Conservation (phyloP, 495 filamentous ascomycete species). For the Aspergillus bertholletiae region DNA sequence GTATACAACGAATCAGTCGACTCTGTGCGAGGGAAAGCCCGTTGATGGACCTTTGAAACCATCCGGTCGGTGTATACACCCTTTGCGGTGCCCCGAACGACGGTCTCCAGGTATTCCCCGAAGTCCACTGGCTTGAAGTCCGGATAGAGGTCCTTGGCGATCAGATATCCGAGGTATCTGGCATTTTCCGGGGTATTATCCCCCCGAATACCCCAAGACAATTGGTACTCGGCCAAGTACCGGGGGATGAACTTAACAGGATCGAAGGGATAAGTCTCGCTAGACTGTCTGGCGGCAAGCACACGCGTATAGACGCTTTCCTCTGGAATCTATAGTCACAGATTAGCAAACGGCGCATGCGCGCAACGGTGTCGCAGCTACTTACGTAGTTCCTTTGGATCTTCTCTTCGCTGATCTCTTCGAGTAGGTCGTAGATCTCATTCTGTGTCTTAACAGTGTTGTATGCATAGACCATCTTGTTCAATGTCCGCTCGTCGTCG, state of each 20-base stretch:
- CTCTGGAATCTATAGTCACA: constrained; percentile 38
- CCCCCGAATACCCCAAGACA: constrained; percentile 50
- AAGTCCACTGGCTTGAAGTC: constrained; percentile 43
- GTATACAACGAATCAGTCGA: constrained; percentile 43
- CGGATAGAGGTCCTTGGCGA: constrained; percentile 54
- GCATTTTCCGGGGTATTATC: constrained; percentile 57
- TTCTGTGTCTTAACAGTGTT: constrained; percentile 47
- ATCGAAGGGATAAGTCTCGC: constrained; percentile 47
- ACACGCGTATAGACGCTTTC: constrained; percentile 42
- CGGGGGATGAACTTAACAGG: constrained; percentile 42
- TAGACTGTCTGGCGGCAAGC: constrained; percentile 38
- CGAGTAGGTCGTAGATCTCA: constrained; percentile 46
- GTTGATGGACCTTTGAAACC: constrained; percentile 41
- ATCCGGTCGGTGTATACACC: constrained; percentile 44
- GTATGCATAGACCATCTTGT: constrained; percentile 54
- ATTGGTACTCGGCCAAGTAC: constrained; percentile 45
- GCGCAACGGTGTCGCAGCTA: constrained; percentile 1
- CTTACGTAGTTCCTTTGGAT: constrained; percentile 48
- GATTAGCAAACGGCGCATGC: no score
- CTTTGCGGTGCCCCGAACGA: constrained; percentile 39
- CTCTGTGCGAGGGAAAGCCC: constrained; percentile 42
- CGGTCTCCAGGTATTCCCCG: constrained; percentile 38
- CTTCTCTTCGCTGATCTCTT: constrained; percentile 53
- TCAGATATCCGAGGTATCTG: constrained; percentile 56
- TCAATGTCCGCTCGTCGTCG: constrained; percentile 51